Evolutionary conservation across 2,329 filamentous ascomycete species (phyloP), one percentile per base, ranked within the genome.

Genomic region (Cordyceps fumosorosea): DNA sequence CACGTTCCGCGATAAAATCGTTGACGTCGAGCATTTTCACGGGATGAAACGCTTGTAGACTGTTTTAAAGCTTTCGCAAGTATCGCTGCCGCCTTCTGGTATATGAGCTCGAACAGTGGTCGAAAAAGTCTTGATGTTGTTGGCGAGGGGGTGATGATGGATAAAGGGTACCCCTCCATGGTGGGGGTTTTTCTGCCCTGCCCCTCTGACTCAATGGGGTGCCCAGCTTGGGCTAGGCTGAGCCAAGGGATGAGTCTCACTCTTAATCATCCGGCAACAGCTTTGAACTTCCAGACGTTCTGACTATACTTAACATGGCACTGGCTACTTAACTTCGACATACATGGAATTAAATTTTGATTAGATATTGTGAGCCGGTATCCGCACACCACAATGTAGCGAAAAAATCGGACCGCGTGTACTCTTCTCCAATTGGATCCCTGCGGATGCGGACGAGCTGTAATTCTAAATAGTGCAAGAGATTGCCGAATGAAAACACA

Each of bases 1-100:
- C 95, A 69, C 92, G 89, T 76, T 97, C 91, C 73, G 84, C 77
- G 71, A 93, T 88, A 73, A 93, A 91, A 73, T 93, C 89, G 68
- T 84, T 81, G 62, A 91, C 81, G 79, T 93, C 90, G 68, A 91
- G 81, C 89, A 91, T 91, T 40, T 65, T 76, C 69, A 29, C 34
- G 47, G 44, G 2, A 22, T 22, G 20, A 4, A 20, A 4, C 14
- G 20, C 10, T 20, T 47, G 14, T 48, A 4, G 5, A 16, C 14
- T 44, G 26, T 37, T 18, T 22, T 32, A 18, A 5, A 14, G 14
- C 8, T 29, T 37, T 8, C 44, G 20, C 26, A 7, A 37, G 29
- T 37, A 40, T 47, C n/a, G 58, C 20, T n/a, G n/a, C 24, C 40
- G 37, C 26, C 37, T 60, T 54, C 29, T 47, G 20, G 11, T 16